A percentile compares a stretch with the other conserved stretches of the same genome.
These are phyloP conservation scores for Tolypocladium paradoxum DNA, from an alignment of 2,329 filamentous ascomycete species.

Conservation along the genomic window DNA sequence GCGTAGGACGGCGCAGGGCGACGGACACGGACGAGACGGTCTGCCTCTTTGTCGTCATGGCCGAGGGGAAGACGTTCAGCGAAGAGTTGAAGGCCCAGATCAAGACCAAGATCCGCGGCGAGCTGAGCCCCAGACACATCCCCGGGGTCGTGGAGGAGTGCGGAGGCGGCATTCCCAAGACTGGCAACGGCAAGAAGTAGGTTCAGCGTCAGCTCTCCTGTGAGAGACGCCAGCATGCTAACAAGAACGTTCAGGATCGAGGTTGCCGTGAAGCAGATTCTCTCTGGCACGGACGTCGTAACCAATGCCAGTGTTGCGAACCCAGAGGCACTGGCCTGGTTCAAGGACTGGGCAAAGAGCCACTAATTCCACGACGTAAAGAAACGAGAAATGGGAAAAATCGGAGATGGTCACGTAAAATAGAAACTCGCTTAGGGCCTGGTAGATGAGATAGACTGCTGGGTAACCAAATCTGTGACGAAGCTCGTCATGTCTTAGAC, in stretches of 20 bases:
- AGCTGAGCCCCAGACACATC: conserved; percentile 83
- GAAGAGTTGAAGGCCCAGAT: conserved; percentile 52
- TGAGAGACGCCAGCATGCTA: conserved; percentile 3
- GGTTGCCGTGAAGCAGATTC: conserved; percentile 89
- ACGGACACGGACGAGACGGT: conserved; percentile 76
- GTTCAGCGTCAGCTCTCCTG: conserved; percentile 17
- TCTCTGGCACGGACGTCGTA: conserved; percentile 78
- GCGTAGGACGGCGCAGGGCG: conserved; percentile 64
- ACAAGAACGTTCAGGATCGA: conserved; percentile 54
- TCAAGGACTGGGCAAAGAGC: conserved; percentile 60
- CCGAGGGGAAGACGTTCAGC: conserved; percentile 42
- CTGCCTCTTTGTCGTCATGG: conserved; percentile 77
- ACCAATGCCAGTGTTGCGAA: conserved; percentile 92
- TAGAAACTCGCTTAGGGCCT: background rate
- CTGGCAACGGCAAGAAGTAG: conserved; percentile 91
- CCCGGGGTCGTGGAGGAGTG: conserved; percentile 74
- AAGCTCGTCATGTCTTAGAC: background rate
- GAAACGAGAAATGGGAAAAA: no score
- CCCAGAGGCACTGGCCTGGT: conserved; percentile 79
- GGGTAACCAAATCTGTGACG: background rate
- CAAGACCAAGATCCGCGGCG: conserved; percentile 57
- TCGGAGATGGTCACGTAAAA: background rate
- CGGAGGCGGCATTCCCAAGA: conserved; percentile 73
- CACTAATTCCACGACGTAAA: conserved; percentile 23
- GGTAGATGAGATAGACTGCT: background rate